Percentiles rank a stretch among this genome's conserved stretches.
These are phyloP conservation scores for Przewalskia tangutica DNA, from an alignment of 257 asterid genomes.

Conservation along the genomic window DNA sequence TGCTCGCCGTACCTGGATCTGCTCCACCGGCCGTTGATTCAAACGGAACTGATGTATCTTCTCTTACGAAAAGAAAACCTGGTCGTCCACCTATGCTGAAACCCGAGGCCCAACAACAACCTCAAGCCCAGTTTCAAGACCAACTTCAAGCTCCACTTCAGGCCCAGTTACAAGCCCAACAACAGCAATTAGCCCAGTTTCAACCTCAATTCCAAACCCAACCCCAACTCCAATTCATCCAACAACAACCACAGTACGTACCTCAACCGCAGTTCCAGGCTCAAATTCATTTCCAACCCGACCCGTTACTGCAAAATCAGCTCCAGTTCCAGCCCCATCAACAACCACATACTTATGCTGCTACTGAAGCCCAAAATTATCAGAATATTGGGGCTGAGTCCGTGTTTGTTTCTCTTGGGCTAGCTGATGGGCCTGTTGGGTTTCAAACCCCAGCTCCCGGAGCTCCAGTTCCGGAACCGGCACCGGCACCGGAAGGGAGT, in stretches of 20 bases:
- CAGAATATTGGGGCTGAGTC: constrained; percentile 21
- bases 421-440: constrained; percentile 31
- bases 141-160: not conserved
- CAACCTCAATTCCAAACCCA: not conserved
- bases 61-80: constrained; percentile 37
- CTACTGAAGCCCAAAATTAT: constrained; percentile 2
- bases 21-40: constrained; percentile 3
- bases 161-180: not conserved
- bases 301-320: not conserved
- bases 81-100: constrained; percentile 75
- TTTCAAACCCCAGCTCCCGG: constrained; percentile 11
- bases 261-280: not conserved
- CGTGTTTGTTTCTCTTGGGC: constrained; percentile 25
- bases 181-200: not conserved
- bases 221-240: not conserved
- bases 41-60: constrained; percentile 6
- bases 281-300: not conserved
- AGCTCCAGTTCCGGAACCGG: not conserved
- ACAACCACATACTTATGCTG: not conserved
- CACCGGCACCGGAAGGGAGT: not conserved
- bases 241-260: not conserved
- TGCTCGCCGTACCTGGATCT: constrained; percentile 41
- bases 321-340: constrained; percentile 1
- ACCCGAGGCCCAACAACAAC: constrained; percentile 16
- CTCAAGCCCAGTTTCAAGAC: not conserved